Base-by-base conservation (phyloP, 1,284 basidiomycete genomes). In the Fomitopsis schrenkii region DNA sequence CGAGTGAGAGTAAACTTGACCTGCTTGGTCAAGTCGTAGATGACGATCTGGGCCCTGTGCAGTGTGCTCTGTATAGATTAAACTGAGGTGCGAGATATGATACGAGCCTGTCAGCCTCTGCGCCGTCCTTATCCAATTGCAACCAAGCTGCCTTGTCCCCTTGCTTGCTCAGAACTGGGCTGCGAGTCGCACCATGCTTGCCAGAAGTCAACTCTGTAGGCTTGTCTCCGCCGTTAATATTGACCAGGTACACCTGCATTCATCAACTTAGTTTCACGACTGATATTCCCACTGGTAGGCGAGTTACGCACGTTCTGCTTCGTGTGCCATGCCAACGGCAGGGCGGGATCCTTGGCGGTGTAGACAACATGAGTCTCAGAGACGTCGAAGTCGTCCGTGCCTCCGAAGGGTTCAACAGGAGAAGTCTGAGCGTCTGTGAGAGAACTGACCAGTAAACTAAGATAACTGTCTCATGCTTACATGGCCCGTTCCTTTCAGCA, bases 361-460 rank as follows among this genome's bases (percentile, higher is more conserved):
- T 95, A 90, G n/a, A 94, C 80, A 54, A 97, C 81, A 60, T 87
- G 80, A 7, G 79, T 79, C 1, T 76, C 70, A 2, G 90, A 91
- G 50, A 94, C 77, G 64, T 90, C 86, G 66, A 90, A 94, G 73
- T 94, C 91, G 64, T 91, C 83, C 2, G 83, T 80, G 52, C 86
- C 85, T 42, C 91, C 89, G 72, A 95, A 88, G 3, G 94, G 91
- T 71, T 95, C 92, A 58, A 95, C 90, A 12, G 93, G 93, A 14
- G 80, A 76, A 68, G 81, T 80, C 90, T 93, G 40, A 9, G 15
- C 22, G 7, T 45, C 8, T 26, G 5, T 17, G 41, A n/a, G 62
- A 42, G 50, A 55, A 52, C 42, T 64, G 69, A 59, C 63, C 44
- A 50, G 30, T 30, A 9, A 35, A 28, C n/a, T 22, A 38, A 35